Evolutionary conservation across 805 yeast species (phyloP).

Genomic region (Yarrowia yakushimensis): DNA sequence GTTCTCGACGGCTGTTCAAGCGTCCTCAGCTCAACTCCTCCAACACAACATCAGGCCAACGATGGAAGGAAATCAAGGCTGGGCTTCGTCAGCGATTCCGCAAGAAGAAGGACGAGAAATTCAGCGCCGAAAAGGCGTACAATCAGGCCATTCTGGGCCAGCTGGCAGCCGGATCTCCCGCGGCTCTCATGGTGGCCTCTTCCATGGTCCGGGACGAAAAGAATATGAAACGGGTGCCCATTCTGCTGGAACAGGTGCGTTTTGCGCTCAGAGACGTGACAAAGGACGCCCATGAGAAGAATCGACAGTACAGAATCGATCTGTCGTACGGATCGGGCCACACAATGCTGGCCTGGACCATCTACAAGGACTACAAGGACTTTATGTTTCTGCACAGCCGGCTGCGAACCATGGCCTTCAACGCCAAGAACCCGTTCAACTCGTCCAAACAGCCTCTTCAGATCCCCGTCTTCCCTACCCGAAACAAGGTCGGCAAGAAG

Average conservation of each 20-base stretch:
- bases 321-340: constrained; percentile 89
- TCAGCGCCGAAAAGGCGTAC: constrained; percentile 8
- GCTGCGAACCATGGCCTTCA: constrained; percentile 53
- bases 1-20: constrained; percentile 4
- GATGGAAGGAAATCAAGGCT: constrained; percentile 21
- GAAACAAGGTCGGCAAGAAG: constrained; percentile 23
- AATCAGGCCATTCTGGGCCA: constrained; percentile 35
- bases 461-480: constrained; percentile 47
- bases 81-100: constrained; percentile 17
- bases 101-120: constrained; percentile 9
- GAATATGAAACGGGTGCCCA: constrained; percentile 65
- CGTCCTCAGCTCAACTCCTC: not conserved
- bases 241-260: constrained; percentile 69
- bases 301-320: constrained; percentile 56
- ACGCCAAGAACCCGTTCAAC: constrained; percentile 37
- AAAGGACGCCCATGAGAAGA: constrained; percentile 41
- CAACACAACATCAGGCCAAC: constrained; percentile 3
- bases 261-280: constrained; percentile 47
- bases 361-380: constrained; percentile 69
- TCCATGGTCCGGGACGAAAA: constrained; percentile 68
- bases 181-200: constrained; percentile 60
- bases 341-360: constrained; percentile 73
- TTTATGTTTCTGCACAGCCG: constrained; percentile 66
- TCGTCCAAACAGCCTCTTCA: constrained; percentile 33
- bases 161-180: constrained; percentile 38